phyloP scores from a whole-genome alignment of 345 rosid species.

The Rhizophora mangle region DNA sequence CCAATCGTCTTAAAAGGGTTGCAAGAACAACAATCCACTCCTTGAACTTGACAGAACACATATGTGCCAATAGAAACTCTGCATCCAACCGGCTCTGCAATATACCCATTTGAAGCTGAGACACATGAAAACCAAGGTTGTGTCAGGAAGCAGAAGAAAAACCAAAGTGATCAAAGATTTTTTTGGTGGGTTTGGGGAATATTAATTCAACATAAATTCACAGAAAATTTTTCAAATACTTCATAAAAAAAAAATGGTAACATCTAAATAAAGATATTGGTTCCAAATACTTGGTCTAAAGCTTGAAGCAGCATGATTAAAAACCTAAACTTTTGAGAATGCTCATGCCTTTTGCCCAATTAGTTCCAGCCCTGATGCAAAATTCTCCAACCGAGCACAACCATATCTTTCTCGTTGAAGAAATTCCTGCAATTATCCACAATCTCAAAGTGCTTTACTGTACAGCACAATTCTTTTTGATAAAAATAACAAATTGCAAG shows the following conservation, averaged over 20 bases:
- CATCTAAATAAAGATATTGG: neutral
- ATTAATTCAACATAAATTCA: neutral
- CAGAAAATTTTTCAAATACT: neutral
- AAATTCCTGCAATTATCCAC: conserved; percentile 61
- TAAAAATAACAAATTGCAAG: conserved; percentile 4
- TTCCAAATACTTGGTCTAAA: neutral
- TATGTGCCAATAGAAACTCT: conserved; percentile 91
- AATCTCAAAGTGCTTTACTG: conserved; percentile 5
- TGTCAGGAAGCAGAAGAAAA: conserved; percentile 3
- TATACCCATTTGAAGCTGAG: conserved; percentile 92
- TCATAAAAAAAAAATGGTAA: neutral
- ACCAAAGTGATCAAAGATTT: neutral
- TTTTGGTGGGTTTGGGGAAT: neutral
- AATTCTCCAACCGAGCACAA: conserved; percentile 83
- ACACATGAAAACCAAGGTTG: conserved; percentile 7
- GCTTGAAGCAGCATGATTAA: neutral
- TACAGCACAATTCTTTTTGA: conserved; percentile 8
- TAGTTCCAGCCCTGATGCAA: conserved; percentile 86
- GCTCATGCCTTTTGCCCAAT: conserved; percentile 70
- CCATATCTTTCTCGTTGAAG: conserved; percentile 90
- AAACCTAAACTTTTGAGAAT: neutral
- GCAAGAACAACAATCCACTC: conserved; percentile 99
- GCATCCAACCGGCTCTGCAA: conserved; percentile 92
- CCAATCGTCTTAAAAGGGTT: conserved; percentile 83
- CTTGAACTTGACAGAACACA: conserved; percentile 95